Base-by-base conservation (phyloP, 768 basidiomycete species). In the Glaciozyma martinii region DNA sequence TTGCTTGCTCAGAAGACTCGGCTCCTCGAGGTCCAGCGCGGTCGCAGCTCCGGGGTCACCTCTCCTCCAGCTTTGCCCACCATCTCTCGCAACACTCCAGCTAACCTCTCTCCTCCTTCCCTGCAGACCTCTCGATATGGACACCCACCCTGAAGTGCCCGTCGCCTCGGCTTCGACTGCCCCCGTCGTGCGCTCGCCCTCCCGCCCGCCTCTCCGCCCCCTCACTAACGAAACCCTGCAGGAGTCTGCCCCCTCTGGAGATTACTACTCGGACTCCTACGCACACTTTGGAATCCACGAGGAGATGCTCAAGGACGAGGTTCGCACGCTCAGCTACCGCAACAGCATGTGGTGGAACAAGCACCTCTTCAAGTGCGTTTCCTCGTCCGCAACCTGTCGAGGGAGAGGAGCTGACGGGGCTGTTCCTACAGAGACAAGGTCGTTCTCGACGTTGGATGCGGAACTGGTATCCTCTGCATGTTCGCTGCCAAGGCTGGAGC, bases 251-350 rank as follows among this genome's bases (percentile, higher is more conserved):
- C 66, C 68, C 42, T 70, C 68, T 7, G 59, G 61, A 53, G 68
- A 70, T 58, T 70, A 70, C 68, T 70, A 70, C 65, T 64, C 68
- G 52, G 68, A 70, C 58, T 59, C 58, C 27, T 59, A 59, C 47
- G 58, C 58, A n/a, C 70, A 71, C 59, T 70, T 71, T 60, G 73
- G 73, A 3, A 73, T 74, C 56, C 74, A 74, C 71, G 74, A 98
- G 79, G 95, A 99, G 80, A 99, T 99, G 95, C 79, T 99, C 77
- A 99, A 99, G 79, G 95, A 99, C 78, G 79, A 81, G 46, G 91
- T 99, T 71, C 87, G 95, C 67, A 99, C 95, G 53, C 85, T 90
- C 42, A 90, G 92, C 50, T 99, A 99, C 82, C 87, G 90, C 70
- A 82, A 85, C 65, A 90, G 93, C 67, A 98, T 99, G 81, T 78